Percentiles rank a stretch among this genome's conserved stretches.
Conservation (phyloP, 2,329 filamentous ascomycete species). For the Penicillium sp. region DNA sequence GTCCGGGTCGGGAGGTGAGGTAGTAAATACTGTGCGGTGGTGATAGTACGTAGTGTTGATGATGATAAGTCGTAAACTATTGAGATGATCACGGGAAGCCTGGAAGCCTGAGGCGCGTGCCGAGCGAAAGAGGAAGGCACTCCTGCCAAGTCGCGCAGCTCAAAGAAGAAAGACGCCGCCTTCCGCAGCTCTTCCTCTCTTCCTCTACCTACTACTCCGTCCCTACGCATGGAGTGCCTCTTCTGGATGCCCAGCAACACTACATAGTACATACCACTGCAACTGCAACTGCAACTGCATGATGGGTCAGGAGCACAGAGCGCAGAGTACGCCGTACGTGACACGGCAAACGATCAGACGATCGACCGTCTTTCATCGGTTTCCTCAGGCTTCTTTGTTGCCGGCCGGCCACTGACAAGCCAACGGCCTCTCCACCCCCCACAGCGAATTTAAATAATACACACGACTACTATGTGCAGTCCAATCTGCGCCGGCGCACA, state of each 20-base stretch:
- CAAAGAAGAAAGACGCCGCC: too few species aligned
- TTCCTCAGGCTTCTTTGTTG: slow-evolving; percentile 8
- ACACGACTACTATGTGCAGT: background rate
- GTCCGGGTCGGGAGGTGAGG: too few species aligned
- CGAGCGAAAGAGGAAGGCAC: background rate
- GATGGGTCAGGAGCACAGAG: background rate
- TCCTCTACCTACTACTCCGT: background rate
- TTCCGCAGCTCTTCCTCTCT: background rate
- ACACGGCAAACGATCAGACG: slow-evolving; percentile 4
- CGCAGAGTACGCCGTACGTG: background rate
- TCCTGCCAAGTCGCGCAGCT: too few species aligned
- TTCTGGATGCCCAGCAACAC: background rate
- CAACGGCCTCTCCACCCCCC: slow-evolving; percentile 1
- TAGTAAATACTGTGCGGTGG: too few species aligned
- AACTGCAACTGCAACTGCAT: background rate
- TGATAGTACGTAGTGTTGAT: too few species aligned
- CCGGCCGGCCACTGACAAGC: background rate
- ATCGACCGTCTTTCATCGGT: slow-evolving; percentile 1
- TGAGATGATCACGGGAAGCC: too few species aligned
- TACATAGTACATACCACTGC: background rate
- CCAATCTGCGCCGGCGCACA: background rate
- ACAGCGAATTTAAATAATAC: background rate
- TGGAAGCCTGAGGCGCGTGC: too few species aligned
- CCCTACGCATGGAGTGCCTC: background rate
- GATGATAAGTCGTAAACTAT: too few species aligned